These are phyloP conservation scores for Candolleomyces eurysporus DNA, from an alignment of 768 basidiomycete genomes.

Conservation along the genomic window DNA sequence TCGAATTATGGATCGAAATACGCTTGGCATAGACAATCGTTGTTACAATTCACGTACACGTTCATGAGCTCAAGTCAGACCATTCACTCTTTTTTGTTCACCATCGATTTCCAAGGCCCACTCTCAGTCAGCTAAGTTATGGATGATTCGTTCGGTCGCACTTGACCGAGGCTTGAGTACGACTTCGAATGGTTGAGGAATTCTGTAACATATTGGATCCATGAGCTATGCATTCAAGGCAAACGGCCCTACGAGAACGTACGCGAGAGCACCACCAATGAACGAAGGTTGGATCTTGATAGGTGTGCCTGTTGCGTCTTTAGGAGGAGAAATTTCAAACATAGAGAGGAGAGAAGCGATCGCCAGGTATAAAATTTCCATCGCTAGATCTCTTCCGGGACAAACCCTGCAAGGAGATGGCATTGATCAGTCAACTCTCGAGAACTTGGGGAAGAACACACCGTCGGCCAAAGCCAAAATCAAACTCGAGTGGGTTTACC, in stretches of 20 bases:
- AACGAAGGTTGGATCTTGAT: neutral
- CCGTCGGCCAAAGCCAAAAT: constrained; percentile 33
- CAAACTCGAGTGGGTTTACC: constrained; percentile 18
- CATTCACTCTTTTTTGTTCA: too few relatives aligned
- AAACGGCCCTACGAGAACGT: neutral
- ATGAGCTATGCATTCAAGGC: too few relatives aligned
- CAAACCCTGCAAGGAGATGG: neutral
- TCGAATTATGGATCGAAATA: too few relatives aligned
- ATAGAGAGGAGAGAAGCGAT: constrained; percentile 10
- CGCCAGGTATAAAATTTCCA: constrained; percentile 1
- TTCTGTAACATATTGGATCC: too few relatives aligned
- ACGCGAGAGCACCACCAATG: neutral
- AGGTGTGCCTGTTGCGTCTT: constrained; percentile 5
- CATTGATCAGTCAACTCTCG: neutral
- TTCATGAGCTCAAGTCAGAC: too few relatives aligned
- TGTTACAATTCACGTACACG: too few relatives aligned
- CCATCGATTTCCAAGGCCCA: too few relatives aligned
- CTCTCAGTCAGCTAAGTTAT: too few relatives aligned
- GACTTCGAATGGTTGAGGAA: too few relatives aligned
- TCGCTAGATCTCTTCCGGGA: constrained; percentile 2
- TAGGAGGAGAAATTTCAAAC: constrained; percentile 15
- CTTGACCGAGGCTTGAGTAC: too few relatives aligned
- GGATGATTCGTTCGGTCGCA: too few relatives aligned
- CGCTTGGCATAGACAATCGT: too few relatives aligned
- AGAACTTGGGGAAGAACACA: neutral